phyloP scores from a whole-genome alignment of 331 rosid species.

The Quercus phellos region DNA sequence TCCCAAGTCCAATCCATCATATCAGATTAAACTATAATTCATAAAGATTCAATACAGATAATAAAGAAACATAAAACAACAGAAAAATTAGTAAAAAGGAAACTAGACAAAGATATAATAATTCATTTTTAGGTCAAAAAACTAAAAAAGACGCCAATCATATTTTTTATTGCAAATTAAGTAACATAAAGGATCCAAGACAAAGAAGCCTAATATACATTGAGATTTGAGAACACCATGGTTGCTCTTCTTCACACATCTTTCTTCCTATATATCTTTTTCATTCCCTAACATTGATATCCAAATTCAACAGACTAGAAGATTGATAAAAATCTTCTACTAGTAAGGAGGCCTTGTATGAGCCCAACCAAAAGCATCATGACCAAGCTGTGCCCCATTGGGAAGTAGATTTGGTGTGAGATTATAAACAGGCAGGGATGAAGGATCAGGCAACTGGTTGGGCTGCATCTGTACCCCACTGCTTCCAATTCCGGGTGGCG shows the following conservation, averaged over 20 bases:
- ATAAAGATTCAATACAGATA: slow-evolving; percentile 19
- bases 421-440: slow-evolving; percentile 58
- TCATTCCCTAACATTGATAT: slow-evolving; percentile 15
- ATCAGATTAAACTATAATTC: slow-evolving; percentile 21
- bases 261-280: slow-evolving; percentile 2
- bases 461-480: slow-evolving; percentile 43
- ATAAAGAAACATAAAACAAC: slow-evolving; percentile 16
- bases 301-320: slow-evolving; percentile 26
- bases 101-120: slow-evolving; percentile 7
- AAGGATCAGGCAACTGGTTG: slow-evolving; percentile 51
- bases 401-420: slow-evolving; percentile 64
- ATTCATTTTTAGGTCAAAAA: slow-evolving; percentile 21
- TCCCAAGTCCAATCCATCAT: slow-evolving; percentile 42
- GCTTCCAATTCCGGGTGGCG: slow-evolving; percentile 46
- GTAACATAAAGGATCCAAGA: slow-evolving; percentile 25
- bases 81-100: neutral
- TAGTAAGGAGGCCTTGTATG: slow-evolving; percentile 63
- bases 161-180: slow-evolving; percentile 35
- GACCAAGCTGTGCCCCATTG: slow-evolving; percentile 57
- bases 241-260: slow-evolving; percentile 14
- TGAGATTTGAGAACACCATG: slow-evolving; percentile 16
- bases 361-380: slow-evolving; percentile 75
- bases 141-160: slow-evolving; percentile 24
- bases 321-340: neutral
- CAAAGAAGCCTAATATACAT: slow-evolving; percentile 34